Base-by-base conservation (phyloP, 2,329 filamentous ascomycete species). In the Exserohilum rostratum region DNA sequence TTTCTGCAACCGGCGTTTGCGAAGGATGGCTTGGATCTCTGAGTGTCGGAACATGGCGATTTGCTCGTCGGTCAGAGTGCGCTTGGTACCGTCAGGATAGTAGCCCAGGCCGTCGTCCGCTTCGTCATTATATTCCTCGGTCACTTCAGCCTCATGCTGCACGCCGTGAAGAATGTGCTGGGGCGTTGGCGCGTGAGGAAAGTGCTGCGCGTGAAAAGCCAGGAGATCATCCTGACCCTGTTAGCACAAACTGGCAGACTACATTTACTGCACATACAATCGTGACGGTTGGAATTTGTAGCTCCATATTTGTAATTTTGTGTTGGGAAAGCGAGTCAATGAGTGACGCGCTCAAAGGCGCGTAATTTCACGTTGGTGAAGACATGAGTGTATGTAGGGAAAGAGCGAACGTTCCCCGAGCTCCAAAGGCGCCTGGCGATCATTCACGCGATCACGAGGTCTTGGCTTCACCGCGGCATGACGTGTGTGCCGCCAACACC, bases 11-110 rank as follows among this genome's bases (percentile, higher is more conserved):
- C 64, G 63, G 12, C 69, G 68, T 54, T 69, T 65, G 49, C 68
- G 70, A 15, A 90, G 79, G 34, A 96, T 78, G 11, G 85, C 77
- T 68, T 95, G 87, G 18, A 96, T 83, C 74, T 98, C 93, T 2
- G 90, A 93, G 70, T 96, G 91, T 57, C 93, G 84, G 72, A 97
- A 97, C 57, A 96, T 93, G 48, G 86, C 85, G 64, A 97, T 91
- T 78, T 97, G 90, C 65, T 92, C 90, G 68, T 97, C 90, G 9
- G 93, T 97, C 66, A 98, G 80, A 15, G 92, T 96, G 35, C 93
- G 88, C 72, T 95, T 95, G 57, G 87, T 85, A 3, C 93, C 93
- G 69, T 98, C 93, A 1, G 84, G 76, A 64, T 98, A 98, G 74
- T 91, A 93, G 15, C 92, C 93, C 13, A 97, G 79, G 1, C 78